These are phyloP conservation scores for Alternaria sp. DNA, from an alignment of 2,329 filamentous ascomycete genomes.

Conservation along the genomic window DNA sequence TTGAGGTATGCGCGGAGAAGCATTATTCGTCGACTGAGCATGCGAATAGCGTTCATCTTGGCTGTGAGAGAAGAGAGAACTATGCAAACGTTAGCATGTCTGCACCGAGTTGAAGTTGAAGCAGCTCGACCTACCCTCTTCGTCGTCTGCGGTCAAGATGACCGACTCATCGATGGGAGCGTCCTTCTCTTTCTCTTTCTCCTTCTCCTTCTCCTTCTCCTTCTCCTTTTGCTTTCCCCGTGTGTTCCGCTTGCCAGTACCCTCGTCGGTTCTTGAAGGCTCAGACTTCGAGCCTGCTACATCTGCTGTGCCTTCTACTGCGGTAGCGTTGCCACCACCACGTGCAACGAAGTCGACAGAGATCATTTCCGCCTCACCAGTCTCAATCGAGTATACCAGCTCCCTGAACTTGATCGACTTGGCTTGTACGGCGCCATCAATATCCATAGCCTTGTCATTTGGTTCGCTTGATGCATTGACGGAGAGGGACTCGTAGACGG, in stretches of 20 bases:
- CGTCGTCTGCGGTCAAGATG: slow-evolving; percentile 66
- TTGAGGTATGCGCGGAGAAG: slow-evolving; percentile 74
- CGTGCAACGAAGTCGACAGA: slow-evolving; percentile 91
- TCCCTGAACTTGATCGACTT: slow-evolving; percentile 76
- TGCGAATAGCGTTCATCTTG: slow-evolving; percentile 92
- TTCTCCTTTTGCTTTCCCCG: slow-evolving; percentile 62
- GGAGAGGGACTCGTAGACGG: slow-evolving; percentile 82
- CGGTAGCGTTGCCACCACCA: slow-evolving; percentile 81
- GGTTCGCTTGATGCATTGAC: slow-evolving; percentile 45
- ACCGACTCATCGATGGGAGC: slow-evolving; percentile 46
- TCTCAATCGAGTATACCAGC: slow-evolving; percentile 87
- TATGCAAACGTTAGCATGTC: slow-evolving; percentile 35
- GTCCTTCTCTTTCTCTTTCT: slow-evolving; percentile 46
- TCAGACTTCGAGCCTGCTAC: slow-evolving; percentile 24
- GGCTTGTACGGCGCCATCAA: slow-evolving; percentile 68
- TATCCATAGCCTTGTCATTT: slow-evolving; percentile 58
- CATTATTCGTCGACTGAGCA: slow-evolving; percentile 72
- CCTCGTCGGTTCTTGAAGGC: slow-evolving; percentile 50
- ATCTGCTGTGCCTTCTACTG: slow-evolving; percentile 52
- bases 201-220: slow-evolving; percentile 57
- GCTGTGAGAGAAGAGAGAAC: slow-evolving; percentile 76
- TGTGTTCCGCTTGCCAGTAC: slow-evolving; percentile 60
- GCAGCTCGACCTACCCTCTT: slow-evolving; percentile 62
- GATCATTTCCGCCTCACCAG: slow-evolving; percentile 97
- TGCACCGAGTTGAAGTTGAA: neutral